A percentile compares a stretch with the other conserved stretches of the same genome.
phyloP scores from a whole-genome alignment of 2,329 filamentous ascomycete species.

The Ascochyta rabiei region DNA sequence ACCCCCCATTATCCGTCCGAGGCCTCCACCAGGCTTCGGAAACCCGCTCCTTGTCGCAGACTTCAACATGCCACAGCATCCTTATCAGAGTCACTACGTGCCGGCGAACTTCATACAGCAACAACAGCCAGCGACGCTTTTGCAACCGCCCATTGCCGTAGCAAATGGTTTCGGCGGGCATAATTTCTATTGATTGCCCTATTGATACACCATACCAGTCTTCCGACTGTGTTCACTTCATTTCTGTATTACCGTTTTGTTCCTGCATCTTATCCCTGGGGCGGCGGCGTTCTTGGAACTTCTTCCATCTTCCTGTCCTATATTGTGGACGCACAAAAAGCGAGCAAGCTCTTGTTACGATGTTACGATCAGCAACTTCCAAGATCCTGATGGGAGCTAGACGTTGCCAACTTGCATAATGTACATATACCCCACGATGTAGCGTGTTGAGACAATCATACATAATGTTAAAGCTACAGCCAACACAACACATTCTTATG shows the following conservation, averaged over 20 bases:
- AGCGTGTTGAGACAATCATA: conserved; percentile 6
- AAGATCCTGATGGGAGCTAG: not conserved
- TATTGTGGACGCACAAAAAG: conserved; percentile 4
- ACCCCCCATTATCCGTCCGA: conserved; percentile 20
- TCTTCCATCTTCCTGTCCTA: not conserved
- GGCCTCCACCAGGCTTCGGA: conserved; percentile 59
- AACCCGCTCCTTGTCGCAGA: conserved; percentile 77
- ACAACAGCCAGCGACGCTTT: conserved; percentile 28
- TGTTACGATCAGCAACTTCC: conserved; percentile 7
- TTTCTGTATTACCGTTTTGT: conserved; percentile 4
- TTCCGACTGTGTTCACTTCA: not conserved
- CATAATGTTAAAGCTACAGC: conserved; percentile 12
- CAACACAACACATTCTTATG: not conserved
- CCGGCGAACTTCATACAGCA: conserved; percentile 64
- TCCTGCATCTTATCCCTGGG: conserved; percentile 1
- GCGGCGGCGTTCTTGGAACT: conserved; percentile 5
- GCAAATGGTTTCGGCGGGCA: conserved; percentile 30
- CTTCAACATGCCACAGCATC: conserved; percentile 78
- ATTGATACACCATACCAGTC: not conserved
- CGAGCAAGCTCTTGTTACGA: conserved; percentile 8
- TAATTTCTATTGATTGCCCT: conserved; percentile 23
- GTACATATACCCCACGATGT: conserved; percentile 14
- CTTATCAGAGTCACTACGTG: conserved; percentile 81
- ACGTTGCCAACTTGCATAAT: conserved; percentile 6
- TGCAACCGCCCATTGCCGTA: conserved; percentile 27